A percentile compares a stretch with the other conserved stretches of the same genome.
Conservation (phyloP, 1,139 yeast species). For the Lodderomyces parapsilosis region DNA sequence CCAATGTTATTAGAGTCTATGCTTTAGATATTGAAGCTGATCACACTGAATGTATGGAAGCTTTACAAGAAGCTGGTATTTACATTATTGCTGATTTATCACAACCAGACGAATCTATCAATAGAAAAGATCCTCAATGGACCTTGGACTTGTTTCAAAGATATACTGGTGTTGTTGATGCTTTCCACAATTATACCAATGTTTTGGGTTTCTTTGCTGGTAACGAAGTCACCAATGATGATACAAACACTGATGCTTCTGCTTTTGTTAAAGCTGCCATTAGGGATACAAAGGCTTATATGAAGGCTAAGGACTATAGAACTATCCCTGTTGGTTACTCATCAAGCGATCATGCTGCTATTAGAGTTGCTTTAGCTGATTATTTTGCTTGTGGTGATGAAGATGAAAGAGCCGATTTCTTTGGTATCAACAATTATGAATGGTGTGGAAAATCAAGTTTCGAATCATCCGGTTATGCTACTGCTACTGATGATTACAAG, state of each 20-base stretch:
- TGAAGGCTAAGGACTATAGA: conserved; percentile 64
- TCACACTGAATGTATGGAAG: conserved; percentile 67
- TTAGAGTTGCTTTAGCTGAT: conserved; percentile 71
- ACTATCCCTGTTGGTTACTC: conserved; percentile 85
- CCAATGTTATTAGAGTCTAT: conserved; percentile 72
- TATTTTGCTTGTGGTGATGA: conserved; percentile 79
- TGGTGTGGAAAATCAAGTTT: conserved; percentile 85
- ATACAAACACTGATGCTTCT: conserved; percentile 71
- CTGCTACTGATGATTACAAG: conserved; percentile 68
- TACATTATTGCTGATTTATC: conserved; percentile 78
- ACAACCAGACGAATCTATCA: conserved; percentile 61
- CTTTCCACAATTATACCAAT: conserved; percentile 69
- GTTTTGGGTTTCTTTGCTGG: conserved; percentile 89
- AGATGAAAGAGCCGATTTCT: conserved; percentile 76
- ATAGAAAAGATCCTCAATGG: conserved; percentile 64
- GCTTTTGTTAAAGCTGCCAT: conserved; percentile 89
- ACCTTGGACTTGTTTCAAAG: conserved; percentile 63
- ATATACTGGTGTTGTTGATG: conserved; percentile 72
- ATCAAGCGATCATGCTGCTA: conserved; percentile 76
- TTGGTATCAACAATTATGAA: conserved; percentile 93
- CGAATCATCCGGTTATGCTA: conserved; percentile 66
- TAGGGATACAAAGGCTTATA: conserved; percentile 78
- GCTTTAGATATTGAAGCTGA: conserved; percentile 64
- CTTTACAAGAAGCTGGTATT: conserved; percentile 71
- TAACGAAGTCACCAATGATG: conserved; percentile 81